Evolutionary conservation across 345 rosid species (phyloP).

Genomic region (Luvunga scandens): DNA sequence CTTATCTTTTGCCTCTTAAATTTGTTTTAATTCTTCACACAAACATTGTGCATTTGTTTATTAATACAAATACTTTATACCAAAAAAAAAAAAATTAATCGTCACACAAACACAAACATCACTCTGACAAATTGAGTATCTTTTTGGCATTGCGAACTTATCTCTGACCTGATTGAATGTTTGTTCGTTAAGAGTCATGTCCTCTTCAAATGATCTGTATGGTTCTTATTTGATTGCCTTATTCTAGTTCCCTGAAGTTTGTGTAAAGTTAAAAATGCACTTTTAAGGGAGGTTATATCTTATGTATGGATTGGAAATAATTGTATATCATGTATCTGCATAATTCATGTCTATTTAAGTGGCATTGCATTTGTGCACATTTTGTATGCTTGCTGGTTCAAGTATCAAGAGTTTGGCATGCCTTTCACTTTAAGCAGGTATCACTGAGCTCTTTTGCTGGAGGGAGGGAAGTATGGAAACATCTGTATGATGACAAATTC

Average conservation of each 20-base stretch:
- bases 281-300: background rate
- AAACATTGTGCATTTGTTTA: no score
- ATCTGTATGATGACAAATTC: slow-evolving; percentile 31
- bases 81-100: no score
- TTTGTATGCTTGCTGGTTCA: background rate
- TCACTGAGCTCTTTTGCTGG: slow-evolving; percentile 30
- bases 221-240: background rate
- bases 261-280: background rate
- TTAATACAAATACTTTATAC: no score
- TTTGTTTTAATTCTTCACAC: background rate
- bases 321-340: background rate
- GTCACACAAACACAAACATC: background rate
- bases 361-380: background rate
- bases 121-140: background rate
- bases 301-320: background rate
- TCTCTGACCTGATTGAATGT: background rate
- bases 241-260: background rate
- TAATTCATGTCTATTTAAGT: background rate
- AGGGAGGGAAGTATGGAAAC: slow-evolving; percentile 23
- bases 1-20: no score
- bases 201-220: background rate
- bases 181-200: background rate
- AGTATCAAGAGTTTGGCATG: background rate
- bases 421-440: slow-evolving; percentile 23
- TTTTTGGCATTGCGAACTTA: background rate